phyloP scores from a whole-genome alignment of 2,329 filamentous ascomycete species.

The Diaporthe ilicicola region DNA sequence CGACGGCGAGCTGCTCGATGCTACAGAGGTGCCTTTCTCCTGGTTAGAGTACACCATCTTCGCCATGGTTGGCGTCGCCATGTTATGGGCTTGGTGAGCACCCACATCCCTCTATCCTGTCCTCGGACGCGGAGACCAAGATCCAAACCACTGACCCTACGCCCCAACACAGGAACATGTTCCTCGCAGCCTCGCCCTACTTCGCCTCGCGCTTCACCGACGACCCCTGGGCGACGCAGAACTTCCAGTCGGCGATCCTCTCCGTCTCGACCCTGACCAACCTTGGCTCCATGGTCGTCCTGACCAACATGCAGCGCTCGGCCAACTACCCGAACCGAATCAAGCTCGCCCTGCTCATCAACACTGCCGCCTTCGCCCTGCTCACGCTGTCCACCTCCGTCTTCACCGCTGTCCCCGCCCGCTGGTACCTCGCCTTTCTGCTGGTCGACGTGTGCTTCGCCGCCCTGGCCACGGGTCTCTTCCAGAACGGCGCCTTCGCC shows the following conservation, averaged over 20 bases:
- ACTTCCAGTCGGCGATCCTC: constrained; percentile 91
- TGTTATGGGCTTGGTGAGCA: constrained; percentile 95
- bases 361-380: constrained; percentile 78
- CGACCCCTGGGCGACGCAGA: constrained; percentile 74
- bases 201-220: constrained; percentile 83
- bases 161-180: constrained; percentile 82
- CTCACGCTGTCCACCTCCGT: constrained; percentile 81
- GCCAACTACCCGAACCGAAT: constrained; percentile 93
- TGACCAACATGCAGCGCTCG: constrained; percentile 81
- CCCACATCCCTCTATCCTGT: constrained; percentile 26
- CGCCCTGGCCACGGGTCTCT: constrained; percentile 81
- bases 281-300: constrained; percentile 75
- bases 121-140: constrained; percentile 2
- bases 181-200: constrained; percentile 92
- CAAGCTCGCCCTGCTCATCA: constrained; percentile 77
- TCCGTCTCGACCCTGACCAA: constrained; percentile 88
- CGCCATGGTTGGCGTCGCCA: constrained; percentile 84
- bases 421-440: constrained; percentile 80
- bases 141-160: not conserved
- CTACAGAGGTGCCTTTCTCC: constrained; percentile 70
- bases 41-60: constrained; percentile 90
- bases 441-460: constrained; percentile 83
- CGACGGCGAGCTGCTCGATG: constrained; percentile 40
- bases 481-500: constrained; percentile 94
- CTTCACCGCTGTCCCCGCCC: constrained; percentile 69